Conservation (phyloP, 768 basidiomycete species). For the Trametes cingulata region DNA sequence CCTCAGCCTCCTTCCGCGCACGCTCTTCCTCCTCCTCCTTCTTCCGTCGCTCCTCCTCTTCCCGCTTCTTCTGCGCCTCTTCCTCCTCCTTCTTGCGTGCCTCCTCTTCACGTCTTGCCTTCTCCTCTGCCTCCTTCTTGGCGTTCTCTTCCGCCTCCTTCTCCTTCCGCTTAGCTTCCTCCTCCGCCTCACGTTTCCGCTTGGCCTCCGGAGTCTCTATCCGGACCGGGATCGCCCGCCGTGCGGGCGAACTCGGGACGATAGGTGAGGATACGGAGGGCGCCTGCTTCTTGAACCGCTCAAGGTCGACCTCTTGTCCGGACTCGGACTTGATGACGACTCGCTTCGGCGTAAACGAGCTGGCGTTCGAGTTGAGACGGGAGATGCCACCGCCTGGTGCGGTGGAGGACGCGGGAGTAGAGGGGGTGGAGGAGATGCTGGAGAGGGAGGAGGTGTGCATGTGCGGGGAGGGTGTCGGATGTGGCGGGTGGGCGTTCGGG, state of each 20-base stretch:
- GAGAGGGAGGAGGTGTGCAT: constrained; percentile 44
- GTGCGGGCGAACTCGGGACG: constrained; percentile 41
- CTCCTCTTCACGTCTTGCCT: constrained; percentile 24
- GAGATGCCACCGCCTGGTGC: constrained; percentile 39
- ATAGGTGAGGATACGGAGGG: constrained; percentile 42
- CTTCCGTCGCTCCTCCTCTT: constrained; percentile 45
- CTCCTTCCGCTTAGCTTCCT: constrained; percentile 34
- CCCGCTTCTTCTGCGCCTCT: constrained; percentile 28
- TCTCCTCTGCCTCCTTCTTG: constrained; percentile 43
- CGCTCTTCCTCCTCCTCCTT: constrained; percentile 48
- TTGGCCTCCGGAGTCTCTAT: constrained; percentile 67
- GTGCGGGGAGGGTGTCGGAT: constrained; percentile 48
- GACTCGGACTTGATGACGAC: constrained; percentile 60
- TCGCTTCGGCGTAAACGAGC: constrained; percentile 57
- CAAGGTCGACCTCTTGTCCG: constrained; percentile 65
- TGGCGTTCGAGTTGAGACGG: constrained; percentile 62
- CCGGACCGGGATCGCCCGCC: constrained; percentile 44
- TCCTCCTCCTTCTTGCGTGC: constrained; percentile 18
- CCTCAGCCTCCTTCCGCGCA: constrained; percentile 38
- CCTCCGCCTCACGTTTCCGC: constrained; percentile 47
- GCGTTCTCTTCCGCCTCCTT: constrained; percentile 48
- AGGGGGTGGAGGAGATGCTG: constrained; percentile 63
- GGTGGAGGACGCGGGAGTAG: constrained; percentile 60
- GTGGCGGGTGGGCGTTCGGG: constrained; percentile 44
- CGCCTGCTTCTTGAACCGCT: constrained; percentile 51